These are phyloP conservation scores for Dothideomycetes sp. DNA, from an alignment of 2,329 filamentous ascomycete genomes.

Conservation along the genomic window DNA sequence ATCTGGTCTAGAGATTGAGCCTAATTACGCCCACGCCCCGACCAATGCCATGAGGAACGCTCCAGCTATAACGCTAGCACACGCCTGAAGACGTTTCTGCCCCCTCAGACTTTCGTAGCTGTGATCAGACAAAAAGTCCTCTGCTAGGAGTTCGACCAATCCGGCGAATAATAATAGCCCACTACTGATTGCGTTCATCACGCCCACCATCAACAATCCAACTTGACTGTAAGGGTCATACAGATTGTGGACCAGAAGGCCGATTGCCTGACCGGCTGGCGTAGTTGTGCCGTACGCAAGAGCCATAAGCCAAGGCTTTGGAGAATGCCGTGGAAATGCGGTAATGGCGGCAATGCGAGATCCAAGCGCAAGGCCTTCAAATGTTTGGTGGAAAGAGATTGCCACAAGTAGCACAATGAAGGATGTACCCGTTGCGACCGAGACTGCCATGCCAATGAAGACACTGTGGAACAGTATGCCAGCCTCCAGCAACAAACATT, in stretches of 20 bases:
- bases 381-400: slow-evolving; percentile 62
- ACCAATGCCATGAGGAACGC: slow-evolving; percentile 55
- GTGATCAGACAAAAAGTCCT: slow-evolving; percentile 48
- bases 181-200: slow-evolving; percentile 39
- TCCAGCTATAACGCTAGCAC: slow-evolving; percentile 48
- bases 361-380: slow-evolving; percentile 59
- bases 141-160: slow-evolving; percentile 37
- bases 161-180: slow-evolving; percentile 39
- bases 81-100: slow-evolving; percentile 49
- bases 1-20: no score
- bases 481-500: slow-evolving; percentile 65
- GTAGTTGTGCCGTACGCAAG: slow-evolving; percentile 51
- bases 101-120: slow-evolving; percentile 51
- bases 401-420: slow-evolving; percentile 58
- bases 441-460: slow-evolving; percentile 64
- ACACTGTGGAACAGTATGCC: slow-evolving; percentile 72
- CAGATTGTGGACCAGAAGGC: slow-evolving; percentile 36
- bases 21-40: slow-evolving; percentile 53
- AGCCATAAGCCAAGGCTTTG: slow-evolving; percentile 63
- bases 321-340: slow-evolving; percentile 58
- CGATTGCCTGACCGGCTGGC: slow-evolving; percentile 39
- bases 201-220: slow-evolving; percentile 37
- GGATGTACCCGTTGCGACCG: slow-evolving; percentile 53
- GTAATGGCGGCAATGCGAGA: slow-evolving; percentile 61
- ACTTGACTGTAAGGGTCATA: slow-evolving; percentile 38